Base-by-base conservation (phyloP, 2,329 filamentous ascomycete species). In the Dactylellina parvicollis region DNA sequence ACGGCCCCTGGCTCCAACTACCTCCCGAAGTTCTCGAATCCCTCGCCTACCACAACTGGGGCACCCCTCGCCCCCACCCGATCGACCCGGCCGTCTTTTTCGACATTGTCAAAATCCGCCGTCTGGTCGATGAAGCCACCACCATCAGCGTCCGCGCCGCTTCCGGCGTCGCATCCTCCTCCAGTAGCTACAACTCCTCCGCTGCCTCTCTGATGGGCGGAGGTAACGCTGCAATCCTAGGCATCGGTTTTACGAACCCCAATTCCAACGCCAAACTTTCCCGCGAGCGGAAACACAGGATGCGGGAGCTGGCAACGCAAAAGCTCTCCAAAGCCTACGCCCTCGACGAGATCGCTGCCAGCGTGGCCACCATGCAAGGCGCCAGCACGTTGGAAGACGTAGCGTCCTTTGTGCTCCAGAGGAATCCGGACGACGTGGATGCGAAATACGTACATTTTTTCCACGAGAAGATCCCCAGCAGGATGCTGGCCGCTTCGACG, bases 391-490 rank as follows among this genome's bases (percentile, higher is more conserved):
- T 96, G 10, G 90, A 95, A 77, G 89, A 92, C 69, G 89, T 95
- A 1, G 91, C 89, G 1, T 84, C 85, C 4, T 83, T 90, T 74
- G 91, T 96, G 30, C 81, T 95, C 74, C 87, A 90, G 79, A 85
- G 90, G 73, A 88, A 86, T 72, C 84, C 87, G n/a, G 80, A 84
- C 55, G 88, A 92, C 78, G 81, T 84, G 44, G 90, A 95, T 78
- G 92, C 91, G 26, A 90, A 89, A 80, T 95, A 95, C 79, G 92
- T 95, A n/a, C 90, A 95, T 79, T 95, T 94, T 82, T 96, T 96
- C 80, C 91, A 94, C 81, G 91, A 96, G 81, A 95, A 94, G 85
- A 93, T 95, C 24, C 90, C 91, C 0, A 90, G 88, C 40, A 83
- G 89, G 42, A 88, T 90, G 79, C 83, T 95, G 79, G 89, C 88